phyloP scores from a whole-genome alignment of 2,329 filamentous ascomycete genomes.

The Anthostomella pinea region DNA sequence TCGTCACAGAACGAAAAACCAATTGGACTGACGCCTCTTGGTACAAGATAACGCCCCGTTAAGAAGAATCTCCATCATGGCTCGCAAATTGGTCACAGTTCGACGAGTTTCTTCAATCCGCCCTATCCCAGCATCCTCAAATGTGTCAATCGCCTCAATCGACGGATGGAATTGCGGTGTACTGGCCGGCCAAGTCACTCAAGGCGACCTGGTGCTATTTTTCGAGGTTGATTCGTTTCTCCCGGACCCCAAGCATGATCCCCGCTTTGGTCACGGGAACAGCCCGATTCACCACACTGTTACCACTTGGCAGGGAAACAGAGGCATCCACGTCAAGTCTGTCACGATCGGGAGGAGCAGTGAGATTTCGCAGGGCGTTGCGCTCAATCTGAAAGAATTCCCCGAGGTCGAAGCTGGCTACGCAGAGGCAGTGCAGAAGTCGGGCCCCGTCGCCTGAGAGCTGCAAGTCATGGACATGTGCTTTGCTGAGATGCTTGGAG shows the following conservation, averaged over 20 bases:
- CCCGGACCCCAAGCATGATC: conserved; percentile 12
- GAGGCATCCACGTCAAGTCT: conserved; percentile 21
- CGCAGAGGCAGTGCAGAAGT: not conserved
- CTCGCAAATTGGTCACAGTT: conserved; percentile 21
- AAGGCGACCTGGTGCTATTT: conserved; percentile 22
- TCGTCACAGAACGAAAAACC: no score
- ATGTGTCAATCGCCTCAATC: conserved; percentile 11
- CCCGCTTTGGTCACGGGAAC: not conserved
- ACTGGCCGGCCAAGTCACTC: conserved; percentile 10
- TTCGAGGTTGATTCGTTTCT: conserved; percentile 29
- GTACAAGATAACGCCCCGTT: no score
- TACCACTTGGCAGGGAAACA: conserved; percentile 12
- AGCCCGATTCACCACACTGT: not conserved
- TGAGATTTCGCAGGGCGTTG: conserved; percentile 21
- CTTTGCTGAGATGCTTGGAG: conserved; percentile 19
- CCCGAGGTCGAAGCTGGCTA: conserved; percentile 12
- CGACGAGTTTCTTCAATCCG: conserved; percentile 14
- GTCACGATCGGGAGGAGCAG: conserved; percentile 14
- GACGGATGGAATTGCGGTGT: conserved; percentile 29
- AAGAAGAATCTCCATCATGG: no score
- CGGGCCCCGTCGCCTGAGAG: not conserved
- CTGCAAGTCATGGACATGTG: conserved; percentile 9
- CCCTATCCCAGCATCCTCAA: not conserved
- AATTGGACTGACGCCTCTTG: no score
- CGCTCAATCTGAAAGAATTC: conserved; percentile 14